Evolutionary conservation across 2,329 filamentous ascomycete species (phyloP).

Genomic region (Coniochaeta sp.): DNA sequence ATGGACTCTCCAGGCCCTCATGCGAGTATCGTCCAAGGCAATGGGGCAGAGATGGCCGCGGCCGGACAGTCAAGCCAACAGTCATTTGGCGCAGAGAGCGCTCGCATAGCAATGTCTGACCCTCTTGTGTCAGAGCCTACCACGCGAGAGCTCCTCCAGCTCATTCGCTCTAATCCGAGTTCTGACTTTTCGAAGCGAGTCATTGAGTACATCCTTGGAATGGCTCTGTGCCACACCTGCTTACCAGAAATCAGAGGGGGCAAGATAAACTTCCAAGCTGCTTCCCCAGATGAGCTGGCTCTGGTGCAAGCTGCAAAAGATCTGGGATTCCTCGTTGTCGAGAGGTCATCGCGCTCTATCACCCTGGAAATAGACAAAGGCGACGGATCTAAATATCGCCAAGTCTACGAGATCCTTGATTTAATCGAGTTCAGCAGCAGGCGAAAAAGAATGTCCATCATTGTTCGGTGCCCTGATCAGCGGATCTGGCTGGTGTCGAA

Average conservation of each 20-base stretch:
- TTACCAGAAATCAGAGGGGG: slow-evolving; percentile 72
- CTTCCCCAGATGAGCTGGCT: slow-evolving; percentile 84
- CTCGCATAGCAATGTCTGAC: not conserved
- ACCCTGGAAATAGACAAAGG: slow-evolving; percentile 36
- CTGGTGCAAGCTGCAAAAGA: slow-evolving; percentile 80
- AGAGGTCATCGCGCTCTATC: slow-evolving; percentile 65
- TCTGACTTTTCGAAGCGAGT: slow-evolving; percentile 72
- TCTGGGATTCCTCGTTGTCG: slow-evolving; percentile 69
- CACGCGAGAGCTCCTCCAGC: slow-evolving; percentile 70
- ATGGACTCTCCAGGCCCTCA: not conserved
- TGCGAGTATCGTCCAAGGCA: slow-evolving; percentile 19
- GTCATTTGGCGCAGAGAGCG: slow-evolving; percentile 8
- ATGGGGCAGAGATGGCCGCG: slow-evolving; percentile 8
- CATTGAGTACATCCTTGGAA: slow-evolving; percentile 72
- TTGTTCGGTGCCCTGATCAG: slow-evolving; percentile 78
- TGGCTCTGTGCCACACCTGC: slow-evolving; percentile 88
- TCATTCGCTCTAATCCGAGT: slow-evolving; percentile 66
- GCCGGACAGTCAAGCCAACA: slow-evolving; percentile 10
- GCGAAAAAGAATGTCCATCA: slow-evolving; percentile 83
- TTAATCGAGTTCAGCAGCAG: slow-evolving; percentile 87
- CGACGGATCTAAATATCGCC: slow-evolving; percentile 27
- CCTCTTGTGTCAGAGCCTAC: slow-evolving; percentile 45
- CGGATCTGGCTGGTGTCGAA: slow-evolving; percentile 82
- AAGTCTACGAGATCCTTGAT: slow-evolving; percentile 71
- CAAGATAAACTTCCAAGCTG: slow-evolving; percentile 62